Evolutionary conservation across 139 green algal genomes (phyloP).

Genomic region (Chlamydomonas schloesseri): DNA sequence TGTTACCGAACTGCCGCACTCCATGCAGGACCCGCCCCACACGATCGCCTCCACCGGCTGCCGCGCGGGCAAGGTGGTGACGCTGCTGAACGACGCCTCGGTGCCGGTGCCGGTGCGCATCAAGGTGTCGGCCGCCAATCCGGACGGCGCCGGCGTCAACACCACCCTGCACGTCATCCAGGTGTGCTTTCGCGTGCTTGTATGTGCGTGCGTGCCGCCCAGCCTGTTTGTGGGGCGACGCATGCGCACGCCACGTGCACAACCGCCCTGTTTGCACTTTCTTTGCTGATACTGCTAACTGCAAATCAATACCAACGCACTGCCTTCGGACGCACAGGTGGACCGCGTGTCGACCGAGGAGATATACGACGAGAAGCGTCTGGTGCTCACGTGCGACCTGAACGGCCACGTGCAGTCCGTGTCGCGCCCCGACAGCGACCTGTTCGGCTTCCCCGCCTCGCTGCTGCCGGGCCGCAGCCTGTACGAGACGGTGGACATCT

Average conservation of each 20-base stretch:
- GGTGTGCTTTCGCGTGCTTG: background rate
- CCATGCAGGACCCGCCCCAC: slow-evolving; percentile 20
- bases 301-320: no score
- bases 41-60: slow-evolving; percentile 39
- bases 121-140: background rate
- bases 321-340: background rate
- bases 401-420: background rate
- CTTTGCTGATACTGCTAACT: background rate
- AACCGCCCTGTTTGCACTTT: background rate
- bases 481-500: slow-evolving; percentile 39
- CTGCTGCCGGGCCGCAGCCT: background rate
- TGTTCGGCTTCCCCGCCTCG: slow-evolving; percentile 27
- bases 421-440: background rate
- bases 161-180: slow-evolving; percentile 3
- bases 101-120: slow-evolving; percentile 37
- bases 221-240: no score
- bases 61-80: slow-evolving; percentile 53
- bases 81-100: slow-evolving; percentile 48
- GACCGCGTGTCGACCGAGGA: slow-evolving; percentile 1
- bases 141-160: background rate
- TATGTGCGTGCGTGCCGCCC: no score
- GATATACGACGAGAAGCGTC: slow-evolving; percentile 10
- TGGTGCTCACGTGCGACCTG: slow-evolving; percentile 9
- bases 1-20: background rate
- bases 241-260: background rate